phyloP scores from a whole-genome alignment of 1,284 basidiomycete genomes.

The Ustilago trichophora region DNA sequence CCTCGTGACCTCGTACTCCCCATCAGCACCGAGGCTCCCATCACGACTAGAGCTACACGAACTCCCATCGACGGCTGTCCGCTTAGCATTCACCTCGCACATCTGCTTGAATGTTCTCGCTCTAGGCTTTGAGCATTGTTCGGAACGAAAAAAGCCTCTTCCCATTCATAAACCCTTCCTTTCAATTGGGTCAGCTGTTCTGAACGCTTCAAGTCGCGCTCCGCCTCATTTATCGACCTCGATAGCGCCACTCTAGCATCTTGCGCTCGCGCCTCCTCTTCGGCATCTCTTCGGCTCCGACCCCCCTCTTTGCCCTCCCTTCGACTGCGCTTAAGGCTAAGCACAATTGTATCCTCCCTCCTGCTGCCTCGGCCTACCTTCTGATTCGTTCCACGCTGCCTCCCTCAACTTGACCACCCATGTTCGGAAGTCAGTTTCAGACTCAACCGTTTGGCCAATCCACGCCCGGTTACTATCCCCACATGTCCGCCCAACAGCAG shows the following conservation, averaged over 20 bases:
- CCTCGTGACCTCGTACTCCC: too few relatives aligned
- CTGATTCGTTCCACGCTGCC: neutral
- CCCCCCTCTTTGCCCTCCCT: neutral
- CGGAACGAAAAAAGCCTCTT: neutral
- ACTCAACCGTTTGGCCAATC: slow-evolving; percentile 51
- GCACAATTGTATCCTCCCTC: too few relatives aligned
- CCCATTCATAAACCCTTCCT: too few relatives aligned
- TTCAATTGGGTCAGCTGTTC: too few relatives aligned
- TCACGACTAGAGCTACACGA: too few relatives aligned
- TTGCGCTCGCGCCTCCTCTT: too few relatives aligned
- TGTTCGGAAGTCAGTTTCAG: slow-evolving; percentile 51
- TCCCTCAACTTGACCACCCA: slow-evolving; percentile 3
- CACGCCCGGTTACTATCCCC: slow-evolving; percentile 51
- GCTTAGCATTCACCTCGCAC: neutral
- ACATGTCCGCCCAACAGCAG: slow-evolving; percentile 34
- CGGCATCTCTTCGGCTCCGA: neutral
- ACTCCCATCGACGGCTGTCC: too few relatives aligned
- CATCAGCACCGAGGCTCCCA: too few relatives aligned
- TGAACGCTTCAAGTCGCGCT: neutral
- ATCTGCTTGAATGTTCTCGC: slow-evolving; percentile 4
- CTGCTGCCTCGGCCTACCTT: too few relatives aligned
- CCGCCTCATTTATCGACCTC: neutral
- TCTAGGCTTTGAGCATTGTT: neutral
- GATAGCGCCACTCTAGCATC: neutral
- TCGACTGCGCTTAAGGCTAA: too few relatives aligned